These are phyloP conservation scores for Pseudonitzschia pungens DNA, from an alignment of 108 stramenopile genomes.

Conservation along the genomic window DNA sequence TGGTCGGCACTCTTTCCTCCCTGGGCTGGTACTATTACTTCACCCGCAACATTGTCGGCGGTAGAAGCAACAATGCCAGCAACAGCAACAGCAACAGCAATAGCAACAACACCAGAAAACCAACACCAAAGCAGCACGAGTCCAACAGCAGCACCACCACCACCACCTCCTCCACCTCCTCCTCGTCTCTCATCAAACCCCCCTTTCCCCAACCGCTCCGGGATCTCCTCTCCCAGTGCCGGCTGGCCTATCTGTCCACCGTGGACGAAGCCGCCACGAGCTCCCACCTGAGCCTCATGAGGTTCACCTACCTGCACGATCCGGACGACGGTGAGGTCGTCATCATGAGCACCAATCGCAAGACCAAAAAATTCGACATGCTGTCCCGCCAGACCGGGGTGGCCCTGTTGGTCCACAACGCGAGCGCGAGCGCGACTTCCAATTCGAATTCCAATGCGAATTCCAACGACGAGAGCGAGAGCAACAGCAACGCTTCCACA, in stretches of 20 bases:
- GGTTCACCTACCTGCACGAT: slow-evolving; percentile 60
- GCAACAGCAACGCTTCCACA: background rate
- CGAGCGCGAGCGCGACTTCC: slow-evolving; percentile 20
- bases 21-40: slow-evolving; percentile 20
- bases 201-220: slow-evolving; percentile 54
- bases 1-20: slow-evolving; percentile 12
- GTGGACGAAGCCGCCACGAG: slow-evolving; percentile 34
- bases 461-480: background rate
- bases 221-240: slow-evolving; percentile 43
- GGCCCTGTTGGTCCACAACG: slow-evolving; percentile 44
- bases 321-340: slow-evolving; percentile 39
- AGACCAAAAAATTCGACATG: slow-evolving; percentile 68
- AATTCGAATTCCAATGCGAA: too few relatives aligned
- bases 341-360: slow-evolving; percentile 60
- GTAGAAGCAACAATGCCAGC: too few relatives aligned
- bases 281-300: slow-evolving; percentile 59
- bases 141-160: background rate
- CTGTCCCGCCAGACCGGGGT: slow-evolving; percentile 56
- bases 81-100: background rate
- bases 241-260: slow-evolving; percentile 61
- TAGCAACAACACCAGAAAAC: background rate
- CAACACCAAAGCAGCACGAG: background rate
- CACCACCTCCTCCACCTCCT: background rate
- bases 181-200: slow-evolving; percentile 25
- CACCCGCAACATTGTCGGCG: background rate